phyloP scores from a whole-genome alignment of 805 yeast species.

The Lachancea sp. region DNA sequence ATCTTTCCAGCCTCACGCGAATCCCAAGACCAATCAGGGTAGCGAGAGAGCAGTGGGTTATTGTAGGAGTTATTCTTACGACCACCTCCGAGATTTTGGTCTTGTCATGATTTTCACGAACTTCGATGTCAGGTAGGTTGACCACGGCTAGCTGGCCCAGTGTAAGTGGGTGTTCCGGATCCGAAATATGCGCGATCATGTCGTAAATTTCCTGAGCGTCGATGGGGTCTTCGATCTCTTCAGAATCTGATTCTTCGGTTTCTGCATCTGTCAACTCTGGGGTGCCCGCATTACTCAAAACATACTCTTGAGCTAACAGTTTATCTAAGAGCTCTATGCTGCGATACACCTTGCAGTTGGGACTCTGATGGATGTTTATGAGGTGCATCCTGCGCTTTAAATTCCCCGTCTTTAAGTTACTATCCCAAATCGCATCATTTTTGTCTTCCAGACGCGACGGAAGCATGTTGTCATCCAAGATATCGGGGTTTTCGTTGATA shows the following conservation, averaged over 20 bases:
- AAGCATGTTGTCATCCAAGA: constrained; percentile 65
- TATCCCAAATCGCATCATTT: constrained; percentile 17
- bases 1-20: constrained; percentile 82
- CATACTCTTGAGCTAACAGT: constrained; percentile 12
- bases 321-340: constrained; percentile 29
- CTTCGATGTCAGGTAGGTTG: constrained; percentile 70
- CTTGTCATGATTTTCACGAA: constrained; percentile 49
- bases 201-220: constrained; percentile 90
- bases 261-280: constrained; percentile 26
- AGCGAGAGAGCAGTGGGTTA: constrained; percentile 95
- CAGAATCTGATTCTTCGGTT: constrained; percentile 19
- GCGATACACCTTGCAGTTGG: constrained; percentile 22
- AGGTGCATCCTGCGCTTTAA: constrained; percentile 23
- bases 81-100: constrained; percentile 63
- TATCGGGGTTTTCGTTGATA: constrained; percentile 86
- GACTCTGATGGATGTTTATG: constrained; percentile 23
- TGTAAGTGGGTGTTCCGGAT: constrained; percentile 96
- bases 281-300: constrained; percentile 14
- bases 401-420: constrained; percentile 12
- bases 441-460: constrained; percentile 54
- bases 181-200: constrained; percentile 77
- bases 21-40: constrained; percentile 94
- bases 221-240: constrained; percentile 47
- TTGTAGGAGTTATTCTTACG: constrained; percentile 90
- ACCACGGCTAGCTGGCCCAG: constrained; percentile 93